These are phyloP conservation scores for Sporothrix curviconia DNA, from an alignment of 2,329 filamentous ascomycete genomes.

Conservation along the genomic window DNA sequence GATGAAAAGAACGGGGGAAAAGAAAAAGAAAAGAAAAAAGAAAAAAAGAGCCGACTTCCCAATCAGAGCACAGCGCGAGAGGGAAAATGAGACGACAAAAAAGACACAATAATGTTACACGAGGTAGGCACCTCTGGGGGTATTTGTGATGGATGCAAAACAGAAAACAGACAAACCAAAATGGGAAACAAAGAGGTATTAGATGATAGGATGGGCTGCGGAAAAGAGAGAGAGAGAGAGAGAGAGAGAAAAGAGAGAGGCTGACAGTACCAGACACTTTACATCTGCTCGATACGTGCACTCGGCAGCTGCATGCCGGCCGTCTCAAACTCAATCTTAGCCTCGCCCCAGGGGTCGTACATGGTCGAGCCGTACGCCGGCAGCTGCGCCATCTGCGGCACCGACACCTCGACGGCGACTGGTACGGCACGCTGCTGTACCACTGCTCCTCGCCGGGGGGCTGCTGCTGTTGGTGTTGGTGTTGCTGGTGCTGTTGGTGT, in stretches of 20 bases:
- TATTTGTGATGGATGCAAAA: conserved; percentile 11
- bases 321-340: conserved; percentile 54
- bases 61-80: neutral
- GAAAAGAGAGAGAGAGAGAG: neutral
- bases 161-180: neutral
- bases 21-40: neutral
- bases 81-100: neutral
- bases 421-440: conserved; percentile 46
- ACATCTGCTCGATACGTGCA: conserved; percentile 51
- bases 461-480: no score
- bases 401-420: conserved; percentile 50
- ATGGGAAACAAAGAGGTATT: neutral
- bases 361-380: conserved; percentile 44
- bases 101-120: conserved; percentile 12
- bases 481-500: no score
- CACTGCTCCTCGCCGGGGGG: conserved; percentile 40
- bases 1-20: neutral
- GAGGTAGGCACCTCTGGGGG: conserved; percentile 9
- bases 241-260: neutral
- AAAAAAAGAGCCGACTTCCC: neutral
- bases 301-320: conserved; percentile 54
- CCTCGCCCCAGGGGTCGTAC: conserved; percentile 44
- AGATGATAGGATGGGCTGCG: neutral
- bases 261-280: neutral
- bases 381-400: conserved; percentile 47